Evolutionary conservation across 768 basidiomycete species (phyloP), one percentile per base, ranked within the genome.

Genomic region (Kwoniella europaea): DNA sequence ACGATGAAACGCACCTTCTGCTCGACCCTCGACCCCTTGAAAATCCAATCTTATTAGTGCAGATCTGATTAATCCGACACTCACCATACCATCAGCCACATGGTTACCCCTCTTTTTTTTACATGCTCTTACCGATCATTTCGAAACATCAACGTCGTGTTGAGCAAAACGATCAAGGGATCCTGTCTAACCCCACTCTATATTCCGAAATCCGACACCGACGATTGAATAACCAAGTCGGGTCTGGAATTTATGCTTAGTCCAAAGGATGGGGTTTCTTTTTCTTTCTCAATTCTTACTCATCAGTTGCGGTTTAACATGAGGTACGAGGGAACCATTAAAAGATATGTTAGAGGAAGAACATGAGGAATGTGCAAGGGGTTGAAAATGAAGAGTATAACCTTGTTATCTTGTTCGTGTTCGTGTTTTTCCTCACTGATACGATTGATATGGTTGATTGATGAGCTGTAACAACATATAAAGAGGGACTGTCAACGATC

Each of bases 51-150:
- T 24, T 12, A 20, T 56, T 53, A 53, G 10, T 58, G 35, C 27
- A 42, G 57, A 58, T 58, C 57, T 58, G 10, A 55, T 55, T 35
- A 35, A 58, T 58, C 55, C 13, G 57, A 27, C 15, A 13, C 24
- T 41, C 12, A 29, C 27, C 18, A 50, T 15, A 13, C 7, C 6
- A 15, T 15, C 46, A 50, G 46, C 15, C 46, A 50, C 46, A 50
- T 18, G 12, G 27, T 35, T 27, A 58, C 57, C 22, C 57, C 57
- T 58, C 57, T 15, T 27, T 29, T 58, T 24, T 15, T 41, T 50
- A n/a, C 12, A n/a, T 35, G 15, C 27, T 58, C 10, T 55, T 58
- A 58, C 57, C 57, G 57, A 58, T 58, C 57, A 58, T 58, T 58
- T 58, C 57, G 57, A 58, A 58, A 58, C 54, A 35, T 35, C 35